A percentile compares a stretch with the other conserved stretches of the same genome.
These are phyloP conservation scores for Apophysomyces ossiformis DNA, from an alignment of 371 early-diverging fungal species.

Conservation along the genomic window DNA sequence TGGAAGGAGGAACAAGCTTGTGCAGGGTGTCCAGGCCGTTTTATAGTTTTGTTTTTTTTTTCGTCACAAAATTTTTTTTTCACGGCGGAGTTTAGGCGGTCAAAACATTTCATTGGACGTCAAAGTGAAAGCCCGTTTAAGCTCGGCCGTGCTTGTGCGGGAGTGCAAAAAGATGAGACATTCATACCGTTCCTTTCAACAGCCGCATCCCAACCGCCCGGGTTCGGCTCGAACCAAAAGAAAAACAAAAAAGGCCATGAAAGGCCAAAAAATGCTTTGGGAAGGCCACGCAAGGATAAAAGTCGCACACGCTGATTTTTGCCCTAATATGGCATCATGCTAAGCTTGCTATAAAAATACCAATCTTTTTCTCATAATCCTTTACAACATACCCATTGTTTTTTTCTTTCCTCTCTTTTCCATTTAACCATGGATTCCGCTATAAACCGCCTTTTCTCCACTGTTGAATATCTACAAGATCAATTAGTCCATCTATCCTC, in stretches of 20 bases:
- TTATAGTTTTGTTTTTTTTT: slow-evolving; percentile 6
- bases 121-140: background rate
- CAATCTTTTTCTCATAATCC: background rate
- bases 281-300: slow-evolving; percentile 3
- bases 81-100: background rate
- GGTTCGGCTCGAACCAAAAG: too few relatives aligned
- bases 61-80: slow-evolving; percentile 7
- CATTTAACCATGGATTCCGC: background rate
- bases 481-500: background rate
- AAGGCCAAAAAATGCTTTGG: background rate
- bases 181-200: background rate
- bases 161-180: background rate
- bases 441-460: background rate
- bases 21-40: slow-evolving; percentile 9
- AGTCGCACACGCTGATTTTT: slow-evolving; percentile 1
- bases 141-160: too few relatives aligned
- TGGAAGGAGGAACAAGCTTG: slow-evolving; percentile 8
- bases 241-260: too few relatives aligned
- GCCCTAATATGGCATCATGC: background rate
- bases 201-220: too few relatives aligned
- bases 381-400: background rate
- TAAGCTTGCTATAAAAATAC: background rate
- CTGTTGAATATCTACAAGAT: background rate
- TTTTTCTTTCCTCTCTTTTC: background rate
- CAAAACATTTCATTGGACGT: background rate